A percentile compares a stretch with the other conserved stretches of the same genome.
Evolutionary conservation across 2,329 filamentous ascomycete species (phyloP).

Genomic region (Colletotrichum caudatum): DNA sequence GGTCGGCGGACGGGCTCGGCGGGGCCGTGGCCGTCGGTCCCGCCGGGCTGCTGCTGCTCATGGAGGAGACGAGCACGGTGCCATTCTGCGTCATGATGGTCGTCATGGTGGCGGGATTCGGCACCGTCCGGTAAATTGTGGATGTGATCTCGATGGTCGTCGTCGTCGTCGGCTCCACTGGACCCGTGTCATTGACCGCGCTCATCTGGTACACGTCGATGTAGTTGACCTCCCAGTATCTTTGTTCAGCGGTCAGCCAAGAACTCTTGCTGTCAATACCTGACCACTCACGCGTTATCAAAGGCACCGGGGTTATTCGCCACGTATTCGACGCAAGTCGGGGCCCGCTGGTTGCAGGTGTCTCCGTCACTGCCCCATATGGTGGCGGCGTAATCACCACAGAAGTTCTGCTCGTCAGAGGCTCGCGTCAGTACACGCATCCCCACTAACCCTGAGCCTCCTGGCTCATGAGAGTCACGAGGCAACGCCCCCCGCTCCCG

Average conservation of each 20-base stretch:
- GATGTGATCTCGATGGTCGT: slow-evolving; percentile 46
- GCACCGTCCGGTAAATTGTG: slow-evolving; percentile 47
- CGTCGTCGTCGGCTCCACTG: slow-evolving; percentile 46
- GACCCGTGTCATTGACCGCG: slow-evolving; percentile 24
- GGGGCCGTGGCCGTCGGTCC: slow-evolving; percentile 17
- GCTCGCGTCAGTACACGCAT: slow-evolving; percentile 1
- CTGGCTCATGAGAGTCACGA: not conserved
- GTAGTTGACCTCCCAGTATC: slow-evolving; percentile 67
- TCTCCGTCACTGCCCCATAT: slow-evolving; percentile 55
- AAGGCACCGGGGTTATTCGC: slow-evolving; percentile 59
- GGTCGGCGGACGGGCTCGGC: slow-evolving; percentile 33
- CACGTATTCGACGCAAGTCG: slow-evolving; percentile 61
- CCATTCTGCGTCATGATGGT: slow-evolving; percentile 18
- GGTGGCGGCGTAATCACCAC: slow-evolving; percentile 77
- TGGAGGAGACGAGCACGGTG: slow-evolving; percentile 28
- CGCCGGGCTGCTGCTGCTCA: slow-evolving; percentile 15
- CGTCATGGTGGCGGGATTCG: slow-evolving; percentile 40
- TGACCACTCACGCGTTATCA: slow-evolving; percentile 49
- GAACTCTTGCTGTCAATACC: not conserved
- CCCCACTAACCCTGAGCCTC: not conserved
- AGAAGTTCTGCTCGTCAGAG: slow-evolving; percentile 68
- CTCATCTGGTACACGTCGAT: slow-evolving; percentile 60
- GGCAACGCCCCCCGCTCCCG: not conserved
- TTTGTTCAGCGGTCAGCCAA: slow-evolving; percentile 40
- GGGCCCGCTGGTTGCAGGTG: slow-evolving; percentile 55